Conservation (phyloP, 352 stramenopile genomes). For the Peronospora farinosa region DNA sequence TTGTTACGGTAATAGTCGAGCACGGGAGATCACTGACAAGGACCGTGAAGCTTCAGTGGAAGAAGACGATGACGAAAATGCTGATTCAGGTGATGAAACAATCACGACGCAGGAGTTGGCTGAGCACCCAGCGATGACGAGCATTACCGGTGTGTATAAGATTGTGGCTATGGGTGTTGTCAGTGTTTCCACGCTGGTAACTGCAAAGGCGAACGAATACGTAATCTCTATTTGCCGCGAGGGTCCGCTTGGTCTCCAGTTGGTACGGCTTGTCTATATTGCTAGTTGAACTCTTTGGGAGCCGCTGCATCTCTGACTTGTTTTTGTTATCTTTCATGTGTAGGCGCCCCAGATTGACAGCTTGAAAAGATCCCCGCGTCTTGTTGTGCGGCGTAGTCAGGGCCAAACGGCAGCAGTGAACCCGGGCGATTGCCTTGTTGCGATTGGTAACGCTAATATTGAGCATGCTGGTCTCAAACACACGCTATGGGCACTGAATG, state of each 20-base stretch:
- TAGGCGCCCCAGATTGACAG: conserved; percentile 42
- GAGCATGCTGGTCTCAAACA: conserved; percentile 82
- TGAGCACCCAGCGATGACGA: conserved; percentile 68
- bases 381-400: conserved; percentile 72
- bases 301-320: conserved; percentile 6
- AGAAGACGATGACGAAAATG: conserved; percentile 35
- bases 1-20: conserved; percentile 27
- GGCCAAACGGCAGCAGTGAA: conserved; percentile 69
- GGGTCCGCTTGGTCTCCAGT: conserved; percentile 57
- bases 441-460: conserved; percentile 76
- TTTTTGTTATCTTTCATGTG: conserved; percentile 5
- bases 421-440: conserved; percentile 73
- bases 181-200: conserved; percentile 70
- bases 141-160: conserved; percentile 80
- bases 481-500: conserved; percentile 79
- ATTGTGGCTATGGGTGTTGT: conserved; percentile 71
- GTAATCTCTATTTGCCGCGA: conserved; percentile 58
- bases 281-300: neutral
- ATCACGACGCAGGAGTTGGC: conserved; percentile 57
- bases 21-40: conserved; percentile 33
- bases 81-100: conserved; percentile 56
- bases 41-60: conserved; percentile 39
- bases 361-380: conserved; percentile 46
- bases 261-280: conserved; percentile 30
- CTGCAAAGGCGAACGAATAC: conserved; percentile 76